A percentile compares a stretch with the other conserved stretches of the same genome.
phyloP scores from a whole-genome alignment of 495 filamentous ascomycete species.

The Thozetella sp. region DNA sequence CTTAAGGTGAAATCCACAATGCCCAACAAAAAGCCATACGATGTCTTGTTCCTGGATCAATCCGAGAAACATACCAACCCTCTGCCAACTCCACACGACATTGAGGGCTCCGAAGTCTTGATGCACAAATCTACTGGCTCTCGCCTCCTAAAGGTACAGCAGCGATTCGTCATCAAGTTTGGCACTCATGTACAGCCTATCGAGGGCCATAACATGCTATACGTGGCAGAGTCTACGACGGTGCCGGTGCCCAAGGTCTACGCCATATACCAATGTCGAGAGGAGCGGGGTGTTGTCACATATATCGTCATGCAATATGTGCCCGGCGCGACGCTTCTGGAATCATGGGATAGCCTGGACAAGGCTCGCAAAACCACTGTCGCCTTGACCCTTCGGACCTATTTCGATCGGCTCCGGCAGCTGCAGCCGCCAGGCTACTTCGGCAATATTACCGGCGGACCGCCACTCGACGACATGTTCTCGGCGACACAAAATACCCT shows the following conservation, averaged over 20 bases:
- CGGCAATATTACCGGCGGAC: slow-evolving; percentile 28
- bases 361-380: slow-evolving; percentile 28
- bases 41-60: slow-evolving; percentile 2
- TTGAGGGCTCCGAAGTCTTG: slow-evolving; percentile 23
- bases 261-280: slow-evolving; percentile 27
- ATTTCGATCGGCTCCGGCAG: slow-evolving; percentile 32
- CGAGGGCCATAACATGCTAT: slow-evolving; percentile 41
- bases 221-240: slow-evolving; percentile 28
- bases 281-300: slow-evolving; percentile 16
- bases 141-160: slow-evolving; percentile 24
- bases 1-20: background rate
- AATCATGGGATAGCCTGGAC: slow-evolving; percentile 27
- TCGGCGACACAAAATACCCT: slow-evolving; percentile 12
- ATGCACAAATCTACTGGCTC: slow-evolving; percentile 19
- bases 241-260: slow-evolving; percentile 35
- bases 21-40: slow-evolving; percentile 1
- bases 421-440: slow-evolving; percentile 34
- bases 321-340: slow-evolving; percentile 28
- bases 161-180: slow-evolving; percentile 39
- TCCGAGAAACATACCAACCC: slow-evolving; percentile 16
- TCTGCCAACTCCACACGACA: slow-evolving; percentile 25
- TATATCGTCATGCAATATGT: slow-evolving; percentile 44
- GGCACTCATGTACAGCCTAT: slow-evolving; percentile 28
- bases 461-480: slow-evolving; percentile 35
- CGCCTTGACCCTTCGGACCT: slow-evolving; percentile 21